These are phyloP conservation scores for Tylopilus plumbeoviolaceoides DNA, from an alignment of 768 basidiomycete genomes.

Conservation along the genomic window DNA sequence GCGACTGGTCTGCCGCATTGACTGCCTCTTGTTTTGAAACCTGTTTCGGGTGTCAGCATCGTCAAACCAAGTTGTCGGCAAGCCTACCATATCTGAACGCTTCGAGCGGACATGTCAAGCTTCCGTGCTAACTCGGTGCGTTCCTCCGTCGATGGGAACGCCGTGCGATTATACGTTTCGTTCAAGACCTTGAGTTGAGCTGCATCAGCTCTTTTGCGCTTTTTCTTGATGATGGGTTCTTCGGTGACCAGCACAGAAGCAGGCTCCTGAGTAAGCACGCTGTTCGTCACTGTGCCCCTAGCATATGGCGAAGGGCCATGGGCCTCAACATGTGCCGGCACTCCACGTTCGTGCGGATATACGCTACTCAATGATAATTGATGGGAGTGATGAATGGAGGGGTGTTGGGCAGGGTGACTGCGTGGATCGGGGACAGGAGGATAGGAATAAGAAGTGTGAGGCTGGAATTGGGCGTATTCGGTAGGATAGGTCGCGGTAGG, in stretches of 20 bases:
- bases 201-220: slow-evolving; percentile 81
- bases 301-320: slow-evolving; percentile 50
- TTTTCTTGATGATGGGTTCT: slow-evolving; percentile 80
- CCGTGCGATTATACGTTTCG: slow-evolving; percentile 74
- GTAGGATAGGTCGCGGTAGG: slow-evolving; percentile 60
- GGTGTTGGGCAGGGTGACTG: slow-evolving; percentile 23
- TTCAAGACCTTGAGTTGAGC: slow-evolving; percentile 77
- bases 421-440: slow-evolving; percentile 38
- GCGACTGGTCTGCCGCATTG: slow-evolving; percentile 73
- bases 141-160: slow-evolving; percentile 86
- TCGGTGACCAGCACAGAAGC: slow-evolving; percentile 39
- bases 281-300: slow-evolving; percentile 34
- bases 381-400: slow-evolving; percentile 26
- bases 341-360: slow-evolving; percentile 31
- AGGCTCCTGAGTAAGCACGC: slow-evolving; percentile 32
- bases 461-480: slow-evolving; percentile 47
- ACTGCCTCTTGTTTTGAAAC: slow-evolving; percentile 87
- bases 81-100: slow-evolving; percentile 81
- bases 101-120: slow-evolving; percentile 79
- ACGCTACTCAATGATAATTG: slow-evolving; percentile 26
- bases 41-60: slow-evolving; percentile 37
- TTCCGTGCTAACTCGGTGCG: slow-evolving; percentile 70
- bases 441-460: slow-evolving; percentile 31
- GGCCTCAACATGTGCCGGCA: slow-evolving; percentile 38
- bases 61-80: slow-evolving; percentile 10